phyloP scores from a whole-genome alignment of 352 stramenopile species.

The Phytophthora cactorum region DNA sequence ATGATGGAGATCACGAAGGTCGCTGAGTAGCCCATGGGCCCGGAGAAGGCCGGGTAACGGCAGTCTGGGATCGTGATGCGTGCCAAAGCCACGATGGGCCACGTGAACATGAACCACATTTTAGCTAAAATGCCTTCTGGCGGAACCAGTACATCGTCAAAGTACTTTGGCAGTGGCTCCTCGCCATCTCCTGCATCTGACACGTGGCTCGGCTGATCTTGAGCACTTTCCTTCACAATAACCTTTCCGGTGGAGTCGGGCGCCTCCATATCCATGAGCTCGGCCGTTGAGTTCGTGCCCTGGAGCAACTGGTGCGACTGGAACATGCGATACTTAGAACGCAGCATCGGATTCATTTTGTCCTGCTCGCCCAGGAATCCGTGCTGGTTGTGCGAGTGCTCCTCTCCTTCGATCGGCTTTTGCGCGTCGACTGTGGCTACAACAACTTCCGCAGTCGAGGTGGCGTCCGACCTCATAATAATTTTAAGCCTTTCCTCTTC shows the following conservation, averaged over 20 bases:
- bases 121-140: constrained; percentile 50
- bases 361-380: constrained; percentile 48
- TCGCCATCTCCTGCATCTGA: constrained; percentile 14
- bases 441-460: constrained; percentile 17
- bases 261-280: constrained; percentile 19
- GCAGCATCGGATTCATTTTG: constrained; percentile 61
- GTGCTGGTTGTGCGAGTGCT: constrained; percentile 21
- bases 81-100: constrained; percentile 69
- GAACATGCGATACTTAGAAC: constrained; percentile 79
- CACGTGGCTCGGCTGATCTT: constrained; percentile 14
- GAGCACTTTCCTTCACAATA: constrained; percentile 4
- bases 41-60: constrained; percentile 62
- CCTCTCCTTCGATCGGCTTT: constrained; percentile 16
- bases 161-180: constrained; percentile 58
- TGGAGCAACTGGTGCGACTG: constrained; percentile 54
- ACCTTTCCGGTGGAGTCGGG: constrained; percentile 5
- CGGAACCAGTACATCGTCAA: constrained; percentile 59
- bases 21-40: constrained; percentile 46
- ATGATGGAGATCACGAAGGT: constrained; percentile 74
- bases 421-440: constrained; percentile 20
- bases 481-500: constrained; percentile 13
- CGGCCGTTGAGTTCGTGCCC: constrained; percentile 12
- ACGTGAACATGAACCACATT: constrained; percentile 68
- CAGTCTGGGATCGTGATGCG: constrained; percentile 80
- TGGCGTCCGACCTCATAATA: not conserved